Percentiles rank a stretch among this genome's conserved stretches.
These are phyloP conservation scores for Penicillium digitatum DNA, from an alignment of 2,329 filamentous ascomycete species.

Conservation along the genomic window DNA sequence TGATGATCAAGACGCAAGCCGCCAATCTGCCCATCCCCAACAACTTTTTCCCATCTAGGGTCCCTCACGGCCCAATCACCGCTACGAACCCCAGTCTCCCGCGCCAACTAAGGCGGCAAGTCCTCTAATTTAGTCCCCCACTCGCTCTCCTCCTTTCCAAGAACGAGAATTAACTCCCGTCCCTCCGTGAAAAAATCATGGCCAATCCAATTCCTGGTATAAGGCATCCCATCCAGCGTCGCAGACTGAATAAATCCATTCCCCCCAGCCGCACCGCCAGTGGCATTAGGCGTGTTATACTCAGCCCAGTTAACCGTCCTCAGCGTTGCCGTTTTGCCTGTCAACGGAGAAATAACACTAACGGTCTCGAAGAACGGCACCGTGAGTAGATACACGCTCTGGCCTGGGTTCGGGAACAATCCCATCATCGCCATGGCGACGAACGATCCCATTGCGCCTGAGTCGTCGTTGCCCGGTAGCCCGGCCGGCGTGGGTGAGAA, in stretches of 20 bases:
- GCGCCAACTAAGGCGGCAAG: slow-evolving; percentile 55
- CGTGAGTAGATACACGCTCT: slow-evolving; percentile 65
- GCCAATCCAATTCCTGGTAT: slow-evolving; percentile 62
- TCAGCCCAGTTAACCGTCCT: slow-evolving; percentile 51
- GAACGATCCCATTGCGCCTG: slow-evolving; percentile 66
- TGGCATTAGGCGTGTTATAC: slow-evolving; percentile 46
- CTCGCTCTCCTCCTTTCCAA: slow-evolving; percentile 58
- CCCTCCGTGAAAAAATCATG: slow-evolving; percentile 66
- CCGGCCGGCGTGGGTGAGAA: slow-evolving; percentile 57
- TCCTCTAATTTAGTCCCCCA: slow-evolving; percentile 62
- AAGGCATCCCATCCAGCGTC: slow-evolving; percentile 57
- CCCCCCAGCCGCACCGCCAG: slow-evolving; percentile 52
- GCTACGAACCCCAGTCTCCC: background rate
- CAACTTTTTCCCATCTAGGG: background rate
- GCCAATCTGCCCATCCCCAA: background rate
- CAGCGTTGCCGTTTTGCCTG: slow-evolving; percentile 57
- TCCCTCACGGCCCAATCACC: background rate
- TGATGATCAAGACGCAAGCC: background rate
- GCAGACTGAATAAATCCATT: slow-evolving; percentile 65
- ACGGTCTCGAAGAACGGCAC: slow-evolving; percentile 64
- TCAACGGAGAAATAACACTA: slow-evolving; percentile 55
- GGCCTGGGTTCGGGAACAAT: slow-evolving; percentile 63
- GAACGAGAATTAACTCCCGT: slow-evolving; percentile 58
- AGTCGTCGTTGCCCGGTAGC: slow-evolving; percentile 66
- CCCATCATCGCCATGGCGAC: slow-evolving; percentile 65